Conservation (phyloP, 257 asterid species). For the Fraxinus americana region DNA sequence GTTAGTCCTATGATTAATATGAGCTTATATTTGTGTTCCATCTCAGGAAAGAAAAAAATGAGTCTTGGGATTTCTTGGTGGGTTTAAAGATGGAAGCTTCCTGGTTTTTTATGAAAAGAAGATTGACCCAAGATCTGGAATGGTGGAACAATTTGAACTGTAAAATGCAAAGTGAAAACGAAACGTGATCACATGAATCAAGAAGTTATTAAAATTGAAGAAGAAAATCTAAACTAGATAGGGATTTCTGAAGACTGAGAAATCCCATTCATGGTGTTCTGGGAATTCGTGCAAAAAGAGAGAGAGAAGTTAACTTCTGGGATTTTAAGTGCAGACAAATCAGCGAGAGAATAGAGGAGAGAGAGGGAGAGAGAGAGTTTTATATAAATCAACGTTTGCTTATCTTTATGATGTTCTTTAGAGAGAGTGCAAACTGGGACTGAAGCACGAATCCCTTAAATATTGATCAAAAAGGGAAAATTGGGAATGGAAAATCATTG, state of each 20-base stretch:
- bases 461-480: not conserved
- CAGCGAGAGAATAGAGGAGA: slow-evolving; percentile 21
- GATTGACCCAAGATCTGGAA: slow-evolving; percentile 56
- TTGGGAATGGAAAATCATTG: not conserved
- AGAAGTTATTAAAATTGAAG: slow-evolving; percentile 17
- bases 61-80: slow-evolving; percentile 20
- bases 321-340: slow-evolving; percentile 30
- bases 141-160: slow-evolving; percentile 27
- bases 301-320: slow-evolving; percentile 21
- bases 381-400: slow-evolving; percentile 27
- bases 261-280: slow-evolving; percentile 28
- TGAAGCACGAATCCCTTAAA: not conserved
- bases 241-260: slow-evolving; percentile 22
- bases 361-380: slow-evolving; percentile 22
- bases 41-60: slow-evolving; percentile 25
- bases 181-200: slow-evolving; percentile 18
- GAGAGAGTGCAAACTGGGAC: no score
- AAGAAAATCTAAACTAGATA: slow-evolving; percentile 27
- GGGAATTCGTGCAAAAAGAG: not conserved
- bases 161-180: slow-evolving; percentile 31
- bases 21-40: slow-evolving; percentile 60
- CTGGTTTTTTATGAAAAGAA: slow-evolving; percentile 24
- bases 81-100: slow-evolving; percentile 48
- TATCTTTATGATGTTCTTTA: slow-evolving; percentile 28
- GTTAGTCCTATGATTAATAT: slow-evolving; percentile 43